phyloP scores from a whole-genome alignment of 495 filamentous ascomycete species.

The Aspergillus affinis region DNA sequence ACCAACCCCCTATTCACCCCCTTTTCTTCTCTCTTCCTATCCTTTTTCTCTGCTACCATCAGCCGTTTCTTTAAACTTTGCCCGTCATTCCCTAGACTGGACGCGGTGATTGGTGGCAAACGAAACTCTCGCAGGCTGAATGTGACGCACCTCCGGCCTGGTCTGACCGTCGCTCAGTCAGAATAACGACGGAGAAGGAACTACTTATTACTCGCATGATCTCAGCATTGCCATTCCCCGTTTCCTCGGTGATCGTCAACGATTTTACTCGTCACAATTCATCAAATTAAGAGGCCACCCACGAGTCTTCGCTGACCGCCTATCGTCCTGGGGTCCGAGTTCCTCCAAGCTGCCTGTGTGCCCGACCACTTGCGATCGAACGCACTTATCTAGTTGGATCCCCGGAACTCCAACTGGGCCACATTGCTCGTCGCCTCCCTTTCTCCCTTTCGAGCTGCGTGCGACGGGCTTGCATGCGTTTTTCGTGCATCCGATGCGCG shows the following conservation, averaged over 20 bases:
- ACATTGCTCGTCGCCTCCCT: conserved; percentile 12
- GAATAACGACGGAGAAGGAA: too few species aligned
- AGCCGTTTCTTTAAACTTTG: conserved; percentile 6
- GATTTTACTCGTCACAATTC: neutral
- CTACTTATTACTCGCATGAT: neutral
- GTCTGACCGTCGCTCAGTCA: conserved; percentile 4
- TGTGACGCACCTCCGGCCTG: neutral
- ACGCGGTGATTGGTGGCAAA: conserved; percentile 14
- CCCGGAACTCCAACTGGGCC: conserved; percentile 1
- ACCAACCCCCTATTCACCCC: neutral
- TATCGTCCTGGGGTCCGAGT: conserved; percentile 13
- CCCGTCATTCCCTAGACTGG: neutral
- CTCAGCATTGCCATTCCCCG: neutral
- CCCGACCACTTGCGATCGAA: conserved; percentile 24
- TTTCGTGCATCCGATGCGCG: conserved; percentile 6
- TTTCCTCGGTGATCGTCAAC: conserved; percentile 8
- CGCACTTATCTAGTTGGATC: neutral
- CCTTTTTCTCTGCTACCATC: neutral
- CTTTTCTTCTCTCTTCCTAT: neutral
- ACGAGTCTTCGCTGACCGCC: conserved; percentile 20
- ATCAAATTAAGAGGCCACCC: neutral
- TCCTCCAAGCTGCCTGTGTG: conserved; percentile 20
- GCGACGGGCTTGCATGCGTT: conserved; percentile 1
- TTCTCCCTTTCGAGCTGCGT: conserved; percentile 5
- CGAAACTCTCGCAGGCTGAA: neutral